Percentiles rank a stretch among this genome's conserved stretches.
phyloP scores from a whole-genome alignment of 352 stramenopile genomes.

The Globisporangium carolinianum region DNA sequence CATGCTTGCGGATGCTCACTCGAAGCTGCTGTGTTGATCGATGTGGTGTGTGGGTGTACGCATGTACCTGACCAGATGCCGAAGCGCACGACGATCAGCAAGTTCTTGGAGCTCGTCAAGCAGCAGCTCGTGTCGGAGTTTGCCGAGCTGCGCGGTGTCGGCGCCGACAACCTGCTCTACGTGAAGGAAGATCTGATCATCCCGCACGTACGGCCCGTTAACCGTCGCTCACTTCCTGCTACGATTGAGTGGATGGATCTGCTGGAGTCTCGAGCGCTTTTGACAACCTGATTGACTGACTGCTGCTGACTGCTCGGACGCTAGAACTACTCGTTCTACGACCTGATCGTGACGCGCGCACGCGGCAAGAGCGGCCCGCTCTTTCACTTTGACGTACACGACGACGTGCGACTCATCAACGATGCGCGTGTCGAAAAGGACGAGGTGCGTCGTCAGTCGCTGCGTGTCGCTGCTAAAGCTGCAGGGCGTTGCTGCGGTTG shows the following conservation, averaged over 20 bases:
- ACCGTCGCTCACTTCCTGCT: too few relatives aligned
- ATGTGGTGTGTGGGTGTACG: background rate
- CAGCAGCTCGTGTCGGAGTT: constrained; percentile 92
- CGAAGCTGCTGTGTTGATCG: background rate
- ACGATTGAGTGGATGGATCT: too few relatives aligned
- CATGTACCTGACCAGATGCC: constrained; percentile 43
- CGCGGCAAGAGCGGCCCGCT: constrained; percentile 95
- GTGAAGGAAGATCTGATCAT: constrained; percentile 99
- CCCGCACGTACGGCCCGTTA: constrained; percentile 59
- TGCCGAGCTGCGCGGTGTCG: constrained; percentile 86
- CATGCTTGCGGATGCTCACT: too few relatives aligned
- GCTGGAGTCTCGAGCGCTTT: too few relatives aligned
- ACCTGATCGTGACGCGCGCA: constrained; percentile 97
- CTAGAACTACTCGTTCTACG: constrained; percentile 97
- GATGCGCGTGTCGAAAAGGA: constrained; percentile 96
- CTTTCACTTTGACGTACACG: constrained; percentile 97
- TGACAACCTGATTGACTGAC: background rate
- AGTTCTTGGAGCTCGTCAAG: constrained; percentile 82
- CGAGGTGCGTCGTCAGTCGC: constrained; percentile 43
- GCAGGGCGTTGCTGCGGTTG: background rate
- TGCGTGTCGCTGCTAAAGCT: background rate
- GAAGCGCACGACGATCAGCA: constrained; percentile 91
- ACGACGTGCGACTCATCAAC: constrained; percentile 88
- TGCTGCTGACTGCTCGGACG: constrained; percentile 7
- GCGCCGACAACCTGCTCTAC: constrained; percentile 94